Evolutionary conservation across 106 monocot genomes (phyloP), one percentile per base, ranked within the genome.

Genomic region (Posidonia australis): DNA sequence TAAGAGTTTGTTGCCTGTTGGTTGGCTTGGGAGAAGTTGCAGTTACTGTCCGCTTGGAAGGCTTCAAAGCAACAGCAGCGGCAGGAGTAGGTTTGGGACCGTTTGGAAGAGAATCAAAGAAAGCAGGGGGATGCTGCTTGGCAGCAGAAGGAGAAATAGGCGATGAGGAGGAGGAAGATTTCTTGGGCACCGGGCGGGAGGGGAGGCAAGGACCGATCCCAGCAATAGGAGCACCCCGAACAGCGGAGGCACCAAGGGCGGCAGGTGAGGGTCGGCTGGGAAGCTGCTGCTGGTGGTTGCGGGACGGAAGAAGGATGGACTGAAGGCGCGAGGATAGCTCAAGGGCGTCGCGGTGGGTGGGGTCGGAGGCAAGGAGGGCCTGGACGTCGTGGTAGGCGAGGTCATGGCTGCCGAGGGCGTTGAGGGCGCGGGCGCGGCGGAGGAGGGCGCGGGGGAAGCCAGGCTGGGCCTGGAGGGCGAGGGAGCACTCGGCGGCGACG

Each of bases 161-260:
- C 2, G 78, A 54, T 1, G 80, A 63, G 16, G 58, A 31, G 16
- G 29, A n/a, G 18, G 68, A 27, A 20, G 79, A 21, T 54, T 83
- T 90, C 66, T 84, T 90, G 7, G 82, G 51, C 7, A 46, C 52
- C 9, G 89, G 81, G 41, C 90, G 82, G 22, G 87, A 42, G n/a
- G 87, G 96, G 12, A 96, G 84, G 62, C 82, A 98, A 9, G 90
- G 82, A 5, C 96, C 96, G 17, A 98, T 78, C n/a, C 87, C 96
- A 5, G 80, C 70, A 32, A 87, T 70, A 16, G 90, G 83, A 13
- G 78, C 72, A 5, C 77, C 77, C 21, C 85, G 64, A 14, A 91
- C 79, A 5, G 86, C 86, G 0, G 91, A 86, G 13, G 91, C 86
- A 0, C 90, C 90, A 4, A 90, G 84, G 0, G 96, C 90, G 5